Conservation (phyloP, 805 yeast species). For the Candida pseudofarinosa region DNA sequence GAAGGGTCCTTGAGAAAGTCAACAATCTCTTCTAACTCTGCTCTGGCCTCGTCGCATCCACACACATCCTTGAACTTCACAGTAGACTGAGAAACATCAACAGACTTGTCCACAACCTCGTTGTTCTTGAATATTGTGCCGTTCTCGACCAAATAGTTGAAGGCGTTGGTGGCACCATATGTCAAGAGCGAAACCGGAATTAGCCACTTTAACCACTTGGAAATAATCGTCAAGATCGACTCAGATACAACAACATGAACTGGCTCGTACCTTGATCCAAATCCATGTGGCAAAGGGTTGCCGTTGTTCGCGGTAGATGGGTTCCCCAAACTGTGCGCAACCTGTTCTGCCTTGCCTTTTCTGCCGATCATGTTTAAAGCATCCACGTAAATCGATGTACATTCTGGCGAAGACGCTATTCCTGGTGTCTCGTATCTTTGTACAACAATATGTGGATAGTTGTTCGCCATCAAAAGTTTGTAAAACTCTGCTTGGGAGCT, state of each 20-base stretch:
- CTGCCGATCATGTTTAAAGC: slow-evolving; percentile 80
- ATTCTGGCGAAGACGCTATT: slow-evolving; percentile 77
- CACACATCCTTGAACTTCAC: slow-evolving; percentile 91
- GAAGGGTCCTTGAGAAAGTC: slow-evolving; percentile 95
- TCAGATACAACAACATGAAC: slow-evolving; percentile 92
- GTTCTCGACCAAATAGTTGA: slow-evolving; percentile 75
- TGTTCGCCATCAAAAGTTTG: slow-evolving; percentile 63
- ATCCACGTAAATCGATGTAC: slow-evolving; percentile 72
- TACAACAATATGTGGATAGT: slow-evolving; percentile 95
- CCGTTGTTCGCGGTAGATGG: slow-evolving; percentile 4
- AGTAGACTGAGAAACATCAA: slow-evolving; percentile 79
- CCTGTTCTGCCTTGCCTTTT: slow-evolving; percentile 69
- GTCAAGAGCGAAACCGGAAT: slow-evolving; percentile 75
- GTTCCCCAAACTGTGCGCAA: slow-evolving; percentile 40
- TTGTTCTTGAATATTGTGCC: slow-evolving; percentile 74
- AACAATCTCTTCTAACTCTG: slow-evolving; percentile 96
- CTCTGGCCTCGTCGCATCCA: slow-evolving; percentile 98
- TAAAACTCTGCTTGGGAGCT: slow-evolving; percentile 80
- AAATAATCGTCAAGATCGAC: slow-evolving; percentile 67
- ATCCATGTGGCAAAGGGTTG: slow-evolving; percentile 25
- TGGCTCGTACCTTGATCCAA: slow-evolving; percentile 75
- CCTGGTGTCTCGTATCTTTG: slow-evolving; percentile 92
- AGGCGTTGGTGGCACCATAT: slow-evolving; percentile 76
- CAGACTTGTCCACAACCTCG: slow-evolving; percentile 70
- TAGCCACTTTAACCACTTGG: slow-evolving; percentile 87